Conservation (phyloP, 805 yeast species). For the Cephaloascus fragrans region DNA sequence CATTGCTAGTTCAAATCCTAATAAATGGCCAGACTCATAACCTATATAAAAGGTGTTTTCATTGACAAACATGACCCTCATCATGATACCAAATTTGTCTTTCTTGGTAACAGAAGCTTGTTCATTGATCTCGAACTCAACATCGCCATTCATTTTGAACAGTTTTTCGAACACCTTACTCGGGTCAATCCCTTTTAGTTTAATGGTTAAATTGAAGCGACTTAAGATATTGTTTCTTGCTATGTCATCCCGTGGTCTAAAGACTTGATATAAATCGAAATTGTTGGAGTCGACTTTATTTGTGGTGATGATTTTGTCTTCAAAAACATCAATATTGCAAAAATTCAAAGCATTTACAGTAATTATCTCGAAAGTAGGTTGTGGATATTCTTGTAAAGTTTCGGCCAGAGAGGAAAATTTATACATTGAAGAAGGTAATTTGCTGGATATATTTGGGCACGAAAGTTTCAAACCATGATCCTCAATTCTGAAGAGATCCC, state of each 20-base stretch:
- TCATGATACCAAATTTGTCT: slow-evolving; percentile 53
- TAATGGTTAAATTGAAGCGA: slow-evolving; percentile 15
- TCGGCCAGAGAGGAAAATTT: background rate
- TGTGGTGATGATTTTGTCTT: slow-evolving; percentile 40
- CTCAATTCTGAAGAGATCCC: slow-evolving; percentile 22
- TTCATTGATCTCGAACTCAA: slow-evolving; percentile 6
- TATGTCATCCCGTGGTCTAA: slow-evolving; percentile 2
- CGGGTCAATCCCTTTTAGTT: slow-evolving; percentile 21
- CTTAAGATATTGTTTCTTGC: slow-evolving; percentile 3
- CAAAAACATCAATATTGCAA: slow-evolving; percentile 44
- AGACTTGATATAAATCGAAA: slow-evolving; percentile 49
- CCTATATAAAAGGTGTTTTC: slow-evolving; percentile 37
- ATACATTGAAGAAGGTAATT: background rate
- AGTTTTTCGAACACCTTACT: slow-evolving; percentile 10
- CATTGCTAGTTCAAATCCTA: slow-evolving; percentile 1
- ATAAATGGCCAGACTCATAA: slow-evolving; percentile 61
- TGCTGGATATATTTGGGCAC: background rate
- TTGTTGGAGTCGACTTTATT: slow-evolving; percentile 53
- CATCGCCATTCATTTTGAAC: slow-evolving; percentile 1
- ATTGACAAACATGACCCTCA: slow-evolving; percentile 39
- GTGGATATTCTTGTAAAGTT: slow-evolving; percentile 3
- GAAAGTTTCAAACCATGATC: background rate
- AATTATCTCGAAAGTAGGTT: slow-evolving; percentile 15
- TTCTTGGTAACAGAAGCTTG: slow-evolving; percentile 11
- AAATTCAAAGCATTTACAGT: slow-evolving; percentile 72